phyloP scores from a whole-genome alignment of 257 asterid species.

The Salvia splendens region DNA sequence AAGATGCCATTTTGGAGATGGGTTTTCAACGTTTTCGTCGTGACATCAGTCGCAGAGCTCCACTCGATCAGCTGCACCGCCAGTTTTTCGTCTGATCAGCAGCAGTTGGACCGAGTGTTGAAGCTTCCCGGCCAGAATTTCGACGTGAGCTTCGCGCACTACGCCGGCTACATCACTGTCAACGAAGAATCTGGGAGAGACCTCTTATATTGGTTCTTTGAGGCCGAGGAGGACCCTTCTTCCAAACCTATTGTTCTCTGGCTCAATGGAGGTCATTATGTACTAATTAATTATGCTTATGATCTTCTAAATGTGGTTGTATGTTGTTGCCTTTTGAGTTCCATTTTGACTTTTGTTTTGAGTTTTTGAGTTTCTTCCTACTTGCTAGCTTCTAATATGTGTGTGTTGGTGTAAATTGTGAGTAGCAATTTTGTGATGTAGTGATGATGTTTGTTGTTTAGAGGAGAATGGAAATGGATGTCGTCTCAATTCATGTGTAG shows the following conservation, averaged over 20 bases:
- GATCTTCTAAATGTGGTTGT: constrained; percentile 3
- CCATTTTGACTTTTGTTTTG: too few relatives aligned
- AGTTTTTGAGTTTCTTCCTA: too few relatives aligned
- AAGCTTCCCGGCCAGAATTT: constrained; percentile 81
- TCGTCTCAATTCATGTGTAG: neutral
- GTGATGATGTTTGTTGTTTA: neutral
- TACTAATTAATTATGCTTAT: neutral
- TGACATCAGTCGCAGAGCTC: constrained; percentile 35
- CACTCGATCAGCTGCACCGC: constrained; percentile 38
- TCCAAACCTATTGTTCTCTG: constrained; percentile 92
- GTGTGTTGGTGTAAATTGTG: neutral
- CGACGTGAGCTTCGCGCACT: constrained; percentile 71
- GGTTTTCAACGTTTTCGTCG: constrained; percentile 43
- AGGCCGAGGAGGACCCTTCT: constrained; percentile 81
- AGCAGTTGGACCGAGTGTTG: constrained; percentile 55
- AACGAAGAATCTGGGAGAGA: constrained; percentile 67
- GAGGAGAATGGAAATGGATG: neutral
- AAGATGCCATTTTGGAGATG: constrained; percentile 54
- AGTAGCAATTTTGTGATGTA: neutral
- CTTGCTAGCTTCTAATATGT: neutral
- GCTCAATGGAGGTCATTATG: constrained; percentile 86
- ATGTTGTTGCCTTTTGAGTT: neutral
- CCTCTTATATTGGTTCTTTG: constrained; percentile 91
- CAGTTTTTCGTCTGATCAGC: constrained; percentile 39
- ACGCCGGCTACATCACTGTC: constrained; percentile 78